A percentile compares a stretch with the other conserved stretches of the same genome.
phyloP scores from a whole-genome alignment of 2,329 filamentous ascomycete genomes.

The Fusarium sp. region DNA sequence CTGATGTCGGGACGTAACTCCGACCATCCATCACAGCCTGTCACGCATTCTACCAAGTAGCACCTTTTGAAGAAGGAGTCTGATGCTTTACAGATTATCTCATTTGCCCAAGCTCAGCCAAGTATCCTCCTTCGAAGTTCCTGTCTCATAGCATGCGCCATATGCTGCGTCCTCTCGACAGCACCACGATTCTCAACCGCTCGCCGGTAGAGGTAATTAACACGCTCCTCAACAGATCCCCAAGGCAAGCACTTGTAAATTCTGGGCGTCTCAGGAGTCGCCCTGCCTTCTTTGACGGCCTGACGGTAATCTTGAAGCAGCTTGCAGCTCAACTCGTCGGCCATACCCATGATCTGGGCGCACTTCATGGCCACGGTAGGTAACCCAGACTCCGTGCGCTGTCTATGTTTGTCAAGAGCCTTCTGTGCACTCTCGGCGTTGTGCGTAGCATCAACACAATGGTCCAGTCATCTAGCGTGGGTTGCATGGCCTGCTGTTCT shows the following conservation, averaged over 20 bases:
- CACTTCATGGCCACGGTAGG: constrained; percentile 53
- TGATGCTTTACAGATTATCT: too few species aligned
- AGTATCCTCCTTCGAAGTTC: constrained; percentile 44
- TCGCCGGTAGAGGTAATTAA: constrained; percentile 51
- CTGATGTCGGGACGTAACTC: constrained; percentile 3
- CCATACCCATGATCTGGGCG: constrained; percentile 66
- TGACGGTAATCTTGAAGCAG: constrained; percentile 52
- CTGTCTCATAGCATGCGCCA: constrained; percentile 43
- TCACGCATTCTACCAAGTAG: not conserved
- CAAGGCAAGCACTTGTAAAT: constrained; percentile 53
- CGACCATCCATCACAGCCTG: constrained; percentile 3
- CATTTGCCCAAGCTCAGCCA: constrained; percentile 1
- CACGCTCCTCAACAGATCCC: constrained; percentile 51
- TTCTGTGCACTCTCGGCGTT: constrained; percentile 55
- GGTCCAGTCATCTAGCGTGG: constrained; percentile 47
- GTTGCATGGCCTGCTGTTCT: constrained; percentile 56
- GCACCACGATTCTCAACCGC: constrained; percentile 53
- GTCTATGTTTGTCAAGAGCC: constrained; percentile 54
- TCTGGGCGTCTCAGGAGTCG: constrained; percentile 30
- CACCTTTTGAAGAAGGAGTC: too few species aligned
- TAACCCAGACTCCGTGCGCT: constrained; percentile 48
- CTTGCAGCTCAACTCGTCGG: constrained; percentile 63
- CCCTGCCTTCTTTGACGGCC: constrained; percentile 5
- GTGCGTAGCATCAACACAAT: constrained; percentile 58
- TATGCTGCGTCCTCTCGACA: constrained; percentile 45